phyloP scores from a whole-genome alignment of 2,329 filamentous ascomycete genomes.

The Talaromyces sp. region DNA sequence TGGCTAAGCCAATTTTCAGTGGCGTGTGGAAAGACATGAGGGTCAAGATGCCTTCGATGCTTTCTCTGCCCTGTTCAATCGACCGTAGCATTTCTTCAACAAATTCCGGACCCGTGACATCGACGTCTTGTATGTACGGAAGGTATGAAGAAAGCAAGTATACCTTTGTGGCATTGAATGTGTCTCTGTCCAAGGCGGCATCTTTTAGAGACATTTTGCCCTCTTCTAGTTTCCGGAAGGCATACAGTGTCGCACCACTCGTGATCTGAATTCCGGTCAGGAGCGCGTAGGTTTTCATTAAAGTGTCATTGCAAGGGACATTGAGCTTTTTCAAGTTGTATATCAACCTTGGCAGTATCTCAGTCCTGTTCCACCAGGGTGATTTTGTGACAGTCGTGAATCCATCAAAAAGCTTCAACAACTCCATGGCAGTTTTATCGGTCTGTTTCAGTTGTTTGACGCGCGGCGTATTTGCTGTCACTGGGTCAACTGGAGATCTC shows the following conservation, averaged over 20 bases:
- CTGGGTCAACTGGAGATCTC: constrained; percentile 16
- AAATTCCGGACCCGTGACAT: constrained; percentile 29
- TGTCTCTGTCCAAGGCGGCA: constrained; percentile 21
- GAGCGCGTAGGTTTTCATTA: constrained; percentile 23
- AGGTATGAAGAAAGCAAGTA: constrained; percentile 26
- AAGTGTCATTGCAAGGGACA: constrained; percentile 25
- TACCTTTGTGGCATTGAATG: constrained; percentile 20
- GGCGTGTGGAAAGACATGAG: constrained; percentile 32
- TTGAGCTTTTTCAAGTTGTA: constrained; percentile 22
- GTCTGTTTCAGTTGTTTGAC: constrained; percentile 11
- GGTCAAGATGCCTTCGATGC: constrained; percentile 25
- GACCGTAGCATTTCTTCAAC: constrained; percentile 24
- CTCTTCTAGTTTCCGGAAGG: constrained; percentile 23
- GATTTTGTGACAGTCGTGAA: constrained; percentile 10
- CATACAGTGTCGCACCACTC: constrained; percentile 17
- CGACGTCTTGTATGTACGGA: constrained; percentile 24
- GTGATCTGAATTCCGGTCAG: constrained; percentile 18
- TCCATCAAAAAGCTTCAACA: constrained; percentile 25
- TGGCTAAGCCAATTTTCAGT: constrained; percentile 32
- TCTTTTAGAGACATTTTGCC: constrained; percentile 21
- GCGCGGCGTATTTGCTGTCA: constrained; percentile 14
- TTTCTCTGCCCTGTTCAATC: constrained; percentile 23
- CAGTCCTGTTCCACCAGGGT: constrained; percentile 11
- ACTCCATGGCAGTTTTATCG: constrained; percentile 16
- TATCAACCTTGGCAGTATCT: constrained; percentile 23